Conservation (phyloP, 2,329 filamentous ascomycete genomes). For the Xylaria sp. region DNA sequence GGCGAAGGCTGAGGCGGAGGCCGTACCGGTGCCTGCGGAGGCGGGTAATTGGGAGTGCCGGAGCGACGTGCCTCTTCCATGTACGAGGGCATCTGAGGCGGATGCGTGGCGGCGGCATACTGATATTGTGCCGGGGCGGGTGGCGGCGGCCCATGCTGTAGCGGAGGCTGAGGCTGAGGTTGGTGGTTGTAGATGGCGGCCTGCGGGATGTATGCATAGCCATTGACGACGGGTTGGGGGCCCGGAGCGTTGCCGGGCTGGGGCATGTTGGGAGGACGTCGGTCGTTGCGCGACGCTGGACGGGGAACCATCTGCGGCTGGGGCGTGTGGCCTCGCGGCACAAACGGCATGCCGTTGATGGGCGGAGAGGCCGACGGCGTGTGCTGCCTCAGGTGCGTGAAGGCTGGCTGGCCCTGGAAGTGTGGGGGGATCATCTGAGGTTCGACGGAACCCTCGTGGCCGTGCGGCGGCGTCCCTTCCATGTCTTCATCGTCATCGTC, state of each 20-base stretch:
- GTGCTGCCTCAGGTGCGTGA: slow-evolving; percentile 82
- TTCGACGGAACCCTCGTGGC: slow-evolving; percentile 64
- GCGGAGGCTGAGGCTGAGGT: slow-evolving; percentile 54
- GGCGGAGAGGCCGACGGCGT: slow-evolving; percentile 91
- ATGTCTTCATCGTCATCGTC: slow-evolving; percentile 86
- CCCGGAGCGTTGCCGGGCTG: slow-evolving; percentile 70
- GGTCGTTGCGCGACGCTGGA: slow-evolving; percentile 83
- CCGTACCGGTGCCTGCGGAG: slow-evolving; percentile 57
- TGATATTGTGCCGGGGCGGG: slow-evolving; percentile 50
- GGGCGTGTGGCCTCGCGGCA: slow-evolving; percentile 81
- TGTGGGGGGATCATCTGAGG: slow-evolving; percentile 75
- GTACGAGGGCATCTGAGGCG: slow-evolving; percentile 72
- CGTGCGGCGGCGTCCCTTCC: slow-evolving; percentile 77
- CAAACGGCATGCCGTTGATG: slow-evolving; percentile 80
- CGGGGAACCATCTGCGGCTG: slow-evolving; percentile 80
- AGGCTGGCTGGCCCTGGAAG: slow-evolving; percentile 75
- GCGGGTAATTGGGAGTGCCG: slow-evolving; percentile 71
- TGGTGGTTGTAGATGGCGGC: slow-evolving; percentile 85
- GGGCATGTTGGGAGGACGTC: slow-evolving; percentile 79
- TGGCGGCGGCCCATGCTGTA: slow-evolving; percentile 54
- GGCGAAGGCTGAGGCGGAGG: slow-evolving; percentile 70
- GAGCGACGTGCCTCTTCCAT: slow-evolving; percentile 81
- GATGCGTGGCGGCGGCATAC: slow-evolving; percentile 53
- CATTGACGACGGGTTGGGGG: slow-evolving; percentile 70
- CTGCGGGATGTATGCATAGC: slow-evolving; percentile 86